Evolutionary conservation across 768 basidiomycete genomes (phyloP).

Genomic region (Mycena metata): DNA sequence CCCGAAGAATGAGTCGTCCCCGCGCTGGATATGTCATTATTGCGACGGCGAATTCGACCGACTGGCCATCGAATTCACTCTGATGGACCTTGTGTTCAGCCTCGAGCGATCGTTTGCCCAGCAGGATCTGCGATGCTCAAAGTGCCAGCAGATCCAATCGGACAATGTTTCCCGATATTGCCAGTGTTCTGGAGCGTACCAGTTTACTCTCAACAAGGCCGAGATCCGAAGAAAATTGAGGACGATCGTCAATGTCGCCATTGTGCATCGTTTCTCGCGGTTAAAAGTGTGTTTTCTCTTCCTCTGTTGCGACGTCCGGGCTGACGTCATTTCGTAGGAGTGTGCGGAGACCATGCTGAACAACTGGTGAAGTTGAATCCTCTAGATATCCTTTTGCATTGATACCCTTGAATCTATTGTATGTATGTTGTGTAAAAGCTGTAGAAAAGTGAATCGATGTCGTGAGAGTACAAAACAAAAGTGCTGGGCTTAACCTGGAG

Average conservation of each 20-base stretch:
- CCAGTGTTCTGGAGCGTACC: conserved; percentile 88
- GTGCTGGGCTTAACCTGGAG: too few relatives aligned
- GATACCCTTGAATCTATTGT: conserved; percentile 30
- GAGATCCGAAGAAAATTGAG: conserved; percentile 80
- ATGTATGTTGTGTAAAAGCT: too few relatives aligned
- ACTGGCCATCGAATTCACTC: conserved; percentile 85
- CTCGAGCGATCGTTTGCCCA: conserved; percentile 84
- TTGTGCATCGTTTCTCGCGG: conserved; percentile 75
- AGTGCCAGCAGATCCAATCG: conserved; percentile 91
- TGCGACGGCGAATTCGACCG: conserved; percentile 93
- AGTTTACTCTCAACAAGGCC: conserved; percentile 76
- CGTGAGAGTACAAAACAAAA: too few relatives aligned
- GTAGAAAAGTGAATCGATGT: too few relatives aligned
- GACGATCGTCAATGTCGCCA: conserved; percentile 88
- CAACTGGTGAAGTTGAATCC: conserved; percentile 51
- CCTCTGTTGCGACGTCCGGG: conserved; percentile 12
- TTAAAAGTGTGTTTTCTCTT: conserved; percentile 66
- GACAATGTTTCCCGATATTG: conserved; percentile 91
- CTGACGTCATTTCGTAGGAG: conserved; percentile 50
- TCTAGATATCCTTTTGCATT: conserved; percentile 31
- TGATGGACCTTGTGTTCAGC: conserved; percentile 81
- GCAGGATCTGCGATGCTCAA: conserved; percentile 90
- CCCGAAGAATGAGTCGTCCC: conserved; percentile 65
- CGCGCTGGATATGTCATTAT: conserved; percentile 76
- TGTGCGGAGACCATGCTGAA: conserved; percentile 59